A percentile compares a stretch with the other conserved stretches of the same genome.
phyloP scores from a whole-genome alignment of 148 eudicot species.

The Vaccinium corymbosum region DNA sequence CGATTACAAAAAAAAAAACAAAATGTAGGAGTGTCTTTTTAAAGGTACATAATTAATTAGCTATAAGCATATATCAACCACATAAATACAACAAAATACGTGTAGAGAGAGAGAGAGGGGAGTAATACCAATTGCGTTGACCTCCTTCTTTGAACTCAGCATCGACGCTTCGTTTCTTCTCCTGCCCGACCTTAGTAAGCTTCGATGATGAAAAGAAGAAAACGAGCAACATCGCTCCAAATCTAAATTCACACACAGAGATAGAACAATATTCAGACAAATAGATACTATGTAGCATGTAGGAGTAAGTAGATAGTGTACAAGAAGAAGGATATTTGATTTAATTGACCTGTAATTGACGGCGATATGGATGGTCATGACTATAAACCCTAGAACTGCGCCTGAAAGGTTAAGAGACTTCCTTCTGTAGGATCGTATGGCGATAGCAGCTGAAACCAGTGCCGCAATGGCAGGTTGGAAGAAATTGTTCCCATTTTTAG shows the following conservation, averaged over 20 bases:
- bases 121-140: conserved; percentile 80
- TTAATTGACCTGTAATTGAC: conserved; percentile 55
- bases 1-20: too few relatives aligned
- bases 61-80: too few relatives aligned
- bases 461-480: conserved; percentile 49
- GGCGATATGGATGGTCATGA: conserved; percentile 68
- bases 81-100: neutral
- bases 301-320: neutral
- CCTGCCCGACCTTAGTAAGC: conserved; percentile 77
- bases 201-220: conserved; percentile 87
- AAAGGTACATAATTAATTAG: too few relatives aligned
- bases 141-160: conserved; percentile 91
- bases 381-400: conserved; percentile 58
- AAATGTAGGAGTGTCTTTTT: too few relatives aligned
- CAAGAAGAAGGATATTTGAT: too few relatives aligned
- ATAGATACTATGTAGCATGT: neutral
- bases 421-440: conserved; percentile 57
- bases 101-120: neutral
- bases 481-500: conserved; percentile 16
- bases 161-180: conserved; percentile 65
- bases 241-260: conserved; percentile 32
- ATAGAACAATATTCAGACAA: neutral
- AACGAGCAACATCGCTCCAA: conserved; percentile 72
- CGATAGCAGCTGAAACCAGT: conserved; percentile 51
- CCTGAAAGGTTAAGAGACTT: conserved; percentile 83